Percentiles rank a stretch among this genome's conserved stretches.
phyloP scores from a whole-genome alignment of 1,139 yeast genomes.

The Magnusiomyces sp. region DNA sequence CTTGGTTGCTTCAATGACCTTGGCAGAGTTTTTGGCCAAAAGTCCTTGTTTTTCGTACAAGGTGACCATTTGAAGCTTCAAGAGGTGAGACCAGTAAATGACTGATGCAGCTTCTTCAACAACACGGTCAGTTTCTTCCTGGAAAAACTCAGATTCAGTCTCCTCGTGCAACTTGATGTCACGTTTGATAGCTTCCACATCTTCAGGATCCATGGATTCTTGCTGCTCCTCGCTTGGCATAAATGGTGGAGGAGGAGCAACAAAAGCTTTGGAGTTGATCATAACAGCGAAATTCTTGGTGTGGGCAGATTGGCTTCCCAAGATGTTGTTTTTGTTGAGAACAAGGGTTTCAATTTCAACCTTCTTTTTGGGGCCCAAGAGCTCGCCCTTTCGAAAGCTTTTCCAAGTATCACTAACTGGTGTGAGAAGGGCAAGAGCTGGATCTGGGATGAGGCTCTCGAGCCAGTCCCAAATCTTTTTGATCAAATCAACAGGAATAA shows the following conservation, averaged over 20 bases:
- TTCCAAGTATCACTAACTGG: no score
- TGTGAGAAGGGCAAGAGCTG: background rate
- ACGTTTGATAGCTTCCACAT: conserved; percentile 11
- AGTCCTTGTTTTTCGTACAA: conserved; percentile 21
- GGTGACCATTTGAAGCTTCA: conserved; percentile 17
- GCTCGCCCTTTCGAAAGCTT: no score
- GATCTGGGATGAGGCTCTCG: background rate
- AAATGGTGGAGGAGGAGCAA: conserved; percentile 17
- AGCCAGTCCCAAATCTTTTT: background rate
- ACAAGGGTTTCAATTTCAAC: background rate
- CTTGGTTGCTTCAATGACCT: conserved; percentile 11
- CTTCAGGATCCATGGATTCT: conserved; percentile 12
- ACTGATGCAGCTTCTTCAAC: conserved; percentile 20
- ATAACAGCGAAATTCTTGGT: conserved; percentile 17
- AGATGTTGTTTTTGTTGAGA: background rate
- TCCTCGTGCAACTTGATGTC: conserved; percentile 11
- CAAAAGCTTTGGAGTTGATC: conserved; percentile 14
- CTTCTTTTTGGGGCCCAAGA: no score
- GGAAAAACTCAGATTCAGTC: conserved; percentile 12
- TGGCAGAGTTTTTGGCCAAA: conserved; percentile 13
- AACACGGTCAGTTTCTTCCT: conserved; percentile 16
- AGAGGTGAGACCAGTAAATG: conserved; percentile 17
- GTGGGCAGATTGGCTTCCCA: background rate
- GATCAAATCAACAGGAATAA: no score
- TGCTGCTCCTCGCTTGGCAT: conserved; percentile 15